phyloP scores from a whole-genome alignment of 1,284 basidiomycete species.

The Mycosarcoma mackinlayi region DNA sequence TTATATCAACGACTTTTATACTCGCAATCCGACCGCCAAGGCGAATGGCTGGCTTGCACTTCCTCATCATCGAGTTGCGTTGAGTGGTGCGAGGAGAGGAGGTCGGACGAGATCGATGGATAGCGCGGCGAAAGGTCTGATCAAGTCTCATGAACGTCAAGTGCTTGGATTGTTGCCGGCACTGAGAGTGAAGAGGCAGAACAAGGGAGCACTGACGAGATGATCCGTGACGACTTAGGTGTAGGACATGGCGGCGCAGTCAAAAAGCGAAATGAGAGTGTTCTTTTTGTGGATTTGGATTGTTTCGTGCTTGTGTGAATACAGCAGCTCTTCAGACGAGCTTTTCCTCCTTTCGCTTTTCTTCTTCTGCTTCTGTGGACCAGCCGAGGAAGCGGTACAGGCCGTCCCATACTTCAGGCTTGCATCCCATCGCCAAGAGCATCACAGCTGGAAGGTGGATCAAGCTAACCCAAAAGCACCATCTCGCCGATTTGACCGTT shows the following conservation, averaged over 20 bases:
- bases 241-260: no score
- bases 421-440: conserved; percentile 83
- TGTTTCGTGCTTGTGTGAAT: neutral
- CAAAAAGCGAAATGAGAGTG: neutral
- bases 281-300: no score
- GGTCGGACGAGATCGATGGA: neutral
- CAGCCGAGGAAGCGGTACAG: conserved; percentile 39
- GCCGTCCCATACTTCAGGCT: conserved; percentile 62
- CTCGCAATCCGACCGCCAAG: conserved; percentile 28
- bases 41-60: conserved; percentile 42
- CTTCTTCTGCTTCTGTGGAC: conserved; percentile 1
- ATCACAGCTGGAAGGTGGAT: conserved; percentile 92
- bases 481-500: conserved; percentile 80
- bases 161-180: conserved; percentile 6
- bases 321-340: conserved; percentile 12
- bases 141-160: neutral
- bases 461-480: conserved; percentile 77
- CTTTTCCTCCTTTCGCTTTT: conserved; percentile 1
- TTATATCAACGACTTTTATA: conserved; percentile 24
- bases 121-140: conserved; percentile 2
- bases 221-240: no score
- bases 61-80: conserved; percentile 20
- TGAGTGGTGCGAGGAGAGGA: neutral
- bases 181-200: neutral
- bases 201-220: no score